Evolutionary conservation across 441 rosid species (phyloP).

Genomic region (Populus trichocarpa): DNA sequence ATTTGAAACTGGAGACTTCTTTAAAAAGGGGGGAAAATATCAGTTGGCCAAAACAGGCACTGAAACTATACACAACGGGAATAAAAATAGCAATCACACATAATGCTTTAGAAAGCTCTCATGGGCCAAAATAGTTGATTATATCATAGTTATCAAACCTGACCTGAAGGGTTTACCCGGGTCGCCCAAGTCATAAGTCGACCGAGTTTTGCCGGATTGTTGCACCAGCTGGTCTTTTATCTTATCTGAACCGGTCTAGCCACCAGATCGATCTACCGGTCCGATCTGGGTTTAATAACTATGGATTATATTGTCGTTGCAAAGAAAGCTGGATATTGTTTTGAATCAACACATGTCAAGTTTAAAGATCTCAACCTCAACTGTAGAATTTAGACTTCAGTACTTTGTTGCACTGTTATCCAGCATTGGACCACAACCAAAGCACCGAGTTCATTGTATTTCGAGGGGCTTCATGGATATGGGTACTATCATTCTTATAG

Average conservation of each 20-base stretch:
- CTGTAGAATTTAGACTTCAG: not conserved
- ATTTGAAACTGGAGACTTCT: not conserved
- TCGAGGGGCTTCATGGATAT: not conserved
- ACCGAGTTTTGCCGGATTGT: too few species aligned
- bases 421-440: not conserved
- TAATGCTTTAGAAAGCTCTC: not conserved
- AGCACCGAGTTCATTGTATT: not conserved
- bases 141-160: too few species aligned
- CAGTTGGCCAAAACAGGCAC: not conserved
- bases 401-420: not conserved
- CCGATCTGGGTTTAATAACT: too few species aligned
- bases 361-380: not conserved
- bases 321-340: not conserved
- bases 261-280: too few species aligned
- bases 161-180: too few species aligned
- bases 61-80: not conserved
- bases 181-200: too few species aligned
- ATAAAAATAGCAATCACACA: not conserved
- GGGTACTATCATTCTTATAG: not conserved
- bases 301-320: too few species aligned
- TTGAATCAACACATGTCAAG: not conserved
- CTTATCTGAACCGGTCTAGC: too few species aligned
- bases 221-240: too few species aligned
- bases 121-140: not conserved
- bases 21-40: not conserved